Evolutionary conservation across 1,139 yeast species (phyloP).

Genomic region (Debaryomyces coudertii): DNA sequence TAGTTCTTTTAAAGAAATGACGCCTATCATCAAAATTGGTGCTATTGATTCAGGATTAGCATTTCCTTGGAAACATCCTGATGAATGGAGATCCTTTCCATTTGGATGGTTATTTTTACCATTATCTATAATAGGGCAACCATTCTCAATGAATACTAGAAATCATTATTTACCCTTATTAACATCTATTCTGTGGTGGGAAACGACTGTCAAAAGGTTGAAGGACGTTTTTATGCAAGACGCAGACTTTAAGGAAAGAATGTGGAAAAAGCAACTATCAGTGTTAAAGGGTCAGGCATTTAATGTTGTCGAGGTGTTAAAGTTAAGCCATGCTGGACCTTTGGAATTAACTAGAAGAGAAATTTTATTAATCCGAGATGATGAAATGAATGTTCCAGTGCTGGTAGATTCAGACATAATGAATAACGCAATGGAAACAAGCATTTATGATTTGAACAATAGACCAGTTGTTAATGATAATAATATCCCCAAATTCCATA

Average conservation of each 20-base stretch:
- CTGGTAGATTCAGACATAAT: constrained; percentile 19
- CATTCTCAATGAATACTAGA: constrained; percentile 61
- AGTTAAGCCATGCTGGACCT: constrained; percentile 63
- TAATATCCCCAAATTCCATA: background rate
- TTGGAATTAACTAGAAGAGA: constrained; percentile 65
- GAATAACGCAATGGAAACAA: constrained; percentile 24
- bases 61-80: constrained; percentile 84
- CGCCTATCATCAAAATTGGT: constrained; percentile 58
- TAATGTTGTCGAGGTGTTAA: constrained; percentile 69
- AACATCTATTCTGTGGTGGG: constrained; percentile 75
- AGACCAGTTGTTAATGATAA: background rate
- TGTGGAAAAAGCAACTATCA: constrained; percentile 72
- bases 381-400: constrained; percentile 59
- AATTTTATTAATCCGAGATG: constrained; percentile 62
- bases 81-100: constrained; percentile 81
- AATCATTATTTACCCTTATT: constrained; percentile 60
- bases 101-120: constrained; percentile 81
- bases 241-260: constrained; percentile 62
- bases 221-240: constrained; percentile 57
- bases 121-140: constrained; percentile 63
- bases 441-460: constrained; percentile 22
- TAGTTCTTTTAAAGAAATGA: constrained; percentile 15
- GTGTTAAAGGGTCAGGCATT: constrained; percentile 80
- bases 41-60: constrained; percentile 80
- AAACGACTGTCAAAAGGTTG: constrained; percentile 52